Conservation (phyloP, 2,329 filamentous ascomycete genomes). For the Penicillium sp. region DNA sequence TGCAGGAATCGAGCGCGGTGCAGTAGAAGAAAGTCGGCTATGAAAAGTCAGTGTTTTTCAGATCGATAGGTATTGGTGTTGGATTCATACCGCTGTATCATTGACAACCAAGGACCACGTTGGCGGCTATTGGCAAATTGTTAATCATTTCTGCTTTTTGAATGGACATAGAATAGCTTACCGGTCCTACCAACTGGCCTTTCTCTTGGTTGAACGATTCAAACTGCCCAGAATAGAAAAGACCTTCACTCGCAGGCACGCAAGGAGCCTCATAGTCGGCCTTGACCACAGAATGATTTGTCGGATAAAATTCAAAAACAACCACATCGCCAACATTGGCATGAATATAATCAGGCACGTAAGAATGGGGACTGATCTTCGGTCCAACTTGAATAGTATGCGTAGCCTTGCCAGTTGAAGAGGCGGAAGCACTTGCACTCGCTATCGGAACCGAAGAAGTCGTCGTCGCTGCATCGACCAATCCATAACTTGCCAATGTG, state of each 20-base stretch:
- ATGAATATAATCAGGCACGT: constrained; percentile 25
- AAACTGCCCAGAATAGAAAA: constrained; percentile 31
- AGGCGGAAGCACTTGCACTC: too few relatives aligned
- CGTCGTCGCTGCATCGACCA: constrained; percentile 10
- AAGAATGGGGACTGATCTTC: constrained; percentile 29
- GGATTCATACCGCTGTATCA: constrained; percentile 45
- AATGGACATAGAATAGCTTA: constrained; percentile 21
- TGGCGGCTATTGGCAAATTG: constrained; percentile 24
- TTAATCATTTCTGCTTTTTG: not conserved
- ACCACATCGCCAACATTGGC: constrained; percentile 31
- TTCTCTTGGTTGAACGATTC: constrained; percentile 46
- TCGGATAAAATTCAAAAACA: constrained; percentile 58
- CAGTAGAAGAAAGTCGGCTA: constrained; percentile 64
- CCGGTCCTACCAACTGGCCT: constrained; percentile 37
- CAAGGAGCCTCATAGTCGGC: constrained; percentile 57
- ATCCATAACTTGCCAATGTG: not conserved
- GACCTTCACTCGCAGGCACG: constrained; percentile 45
- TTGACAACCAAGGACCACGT: constrained; percentile 48
- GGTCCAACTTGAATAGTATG: constrained; percentile 34
- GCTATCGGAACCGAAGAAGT: constrained; percentile 6
- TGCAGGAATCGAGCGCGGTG: constrained; percentile 60
- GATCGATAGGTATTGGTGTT: not conserved
- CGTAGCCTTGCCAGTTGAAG: constrained; percentile 20
- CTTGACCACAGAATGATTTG: constrained; percentile 59
- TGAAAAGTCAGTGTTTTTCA: not conserved